Evolutionary conservation across 345 rosid genomes (phyloP).

Genomic region (Orychophragmus violaceus): DNA sequence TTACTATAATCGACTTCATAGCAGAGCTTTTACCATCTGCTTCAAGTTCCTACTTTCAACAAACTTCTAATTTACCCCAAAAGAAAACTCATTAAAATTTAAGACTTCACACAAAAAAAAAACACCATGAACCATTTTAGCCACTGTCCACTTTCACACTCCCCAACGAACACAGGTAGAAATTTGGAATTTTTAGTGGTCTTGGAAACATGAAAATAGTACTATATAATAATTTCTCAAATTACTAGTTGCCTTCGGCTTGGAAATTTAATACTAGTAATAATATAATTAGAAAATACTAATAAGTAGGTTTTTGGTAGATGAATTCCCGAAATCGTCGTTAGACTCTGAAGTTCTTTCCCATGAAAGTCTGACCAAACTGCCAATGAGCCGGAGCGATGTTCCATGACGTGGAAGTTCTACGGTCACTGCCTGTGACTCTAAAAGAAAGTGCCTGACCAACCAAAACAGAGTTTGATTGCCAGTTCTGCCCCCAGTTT

Average conservation of each 20-base stretch:
- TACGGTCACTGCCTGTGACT: conserved; percentile 58
- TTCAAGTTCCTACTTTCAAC: conserved; percentile 17
- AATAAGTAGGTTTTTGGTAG: neutral
- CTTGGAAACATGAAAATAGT: neutral
- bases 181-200: conserved; percentile 5
- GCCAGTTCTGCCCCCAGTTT: conserved; percentile 78
- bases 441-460: conserved; percentile 59
- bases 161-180: conserved; percentile 22
- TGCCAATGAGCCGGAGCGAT: conserved; percentile 60
- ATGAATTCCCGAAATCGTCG: neutral
- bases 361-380: conserved; percentile 69
- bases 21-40: conserved; percentile 7
- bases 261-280: neutral
- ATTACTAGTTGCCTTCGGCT: conserved; percentile 27
- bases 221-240: conserved; percentile 1
- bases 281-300: conserved; percentile 5
- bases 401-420: conserved; percentile 67
- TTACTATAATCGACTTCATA: neutral
- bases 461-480: conserved; percentile 45
- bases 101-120: conserved; percentile 19
- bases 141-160: conserved; percentile 18
- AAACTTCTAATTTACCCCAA: conserved; percentile 19
- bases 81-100: neutral
- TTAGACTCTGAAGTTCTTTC: conserved; percentile 60
- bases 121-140: neutral